Evolutionary conservation across 495 filamentous ascomycete species (phyloP).

Genomic region (Penicillium bialowiezense): DNA sequence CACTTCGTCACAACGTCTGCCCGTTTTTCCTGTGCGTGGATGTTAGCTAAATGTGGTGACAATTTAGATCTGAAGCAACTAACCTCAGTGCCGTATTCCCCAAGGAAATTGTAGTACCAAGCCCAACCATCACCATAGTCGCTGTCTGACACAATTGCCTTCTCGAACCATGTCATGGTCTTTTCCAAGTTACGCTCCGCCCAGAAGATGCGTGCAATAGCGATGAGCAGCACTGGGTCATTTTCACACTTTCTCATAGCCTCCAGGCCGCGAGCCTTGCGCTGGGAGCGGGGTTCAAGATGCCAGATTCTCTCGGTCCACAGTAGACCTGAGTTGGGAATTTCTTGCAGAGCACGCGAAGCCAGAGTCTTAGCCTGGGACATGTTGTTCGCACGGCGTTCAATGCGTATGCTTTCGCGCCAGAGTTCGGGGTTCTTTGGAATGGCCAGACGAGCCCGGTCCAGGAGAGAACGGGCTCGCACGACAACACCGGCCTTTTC

Average conservation of each 20-base stretch:
- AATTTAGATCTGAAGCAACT: conserved; percentile 9
- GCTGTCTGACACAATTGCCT: conserved; percentile 80
- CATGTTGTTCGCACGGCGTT: conserved; percentile 82
- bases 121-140: conserved; percentile 94
- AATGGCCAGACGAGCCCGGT: conserved; percentile 79
- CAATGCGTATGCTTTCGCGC: conserved; percentile 87
- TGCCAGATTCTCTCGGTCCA: conserved; percentile 95
- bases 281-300: conserved; percentile 85
- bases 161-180: conserved; percentile 94
- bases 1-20: conserved; percentile 75
- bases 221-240: conserved; percentile 79
- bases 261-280: conserved; percentile 84
- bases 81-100: conserved; percentile 81
- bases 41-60: conserved; percentile 8
- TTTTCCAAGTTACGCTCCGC: conserved; percentile 80
- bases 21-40: conserved; percentile 66
- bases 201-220: conserved; percentile 75
- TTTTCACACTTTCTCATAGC: conserved; percentile 96
- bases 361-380: conserved; percentile 83
- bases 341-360: conserved; percentile 88
- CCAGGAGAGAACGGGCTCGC: conserved; percentile 88
- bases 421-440: conserved; percentile 84
- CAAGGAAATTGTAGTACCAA: conserved; percentile 93
- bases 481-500: conserved; percentile 80
- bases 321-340: conserved; percentile 82